phyloP scores from a whole-genome alignment of 1,284 basidiomycete genomes.

The Sporisorium scitamineum region DNA sequence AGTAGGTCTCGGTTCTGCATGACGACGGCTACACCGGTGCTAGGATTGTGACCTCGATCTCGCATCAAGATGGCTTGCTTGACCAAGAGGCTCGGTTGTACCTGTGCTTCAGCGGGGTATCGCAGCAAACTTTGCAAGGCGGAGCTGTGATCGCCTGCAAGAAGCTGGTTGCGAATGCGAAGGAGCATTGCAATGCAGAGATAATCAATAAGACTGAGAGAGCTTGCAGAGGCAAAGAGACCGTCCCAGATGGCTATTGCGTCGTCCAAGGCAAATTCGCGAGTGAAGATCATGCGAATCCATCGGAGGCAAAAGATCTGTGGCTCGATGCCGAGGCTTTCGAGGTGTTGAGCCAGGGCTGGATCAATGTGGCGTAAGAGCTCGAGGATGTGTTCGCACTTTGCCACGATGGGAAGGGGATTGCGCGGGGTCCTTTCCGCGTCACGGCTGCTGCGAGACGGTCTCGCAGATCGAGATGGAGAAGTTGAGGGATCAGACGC shows the following conservation, averaged over 20 bases:
- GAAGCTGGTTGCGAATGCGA: slow-evolving; percentile 58
- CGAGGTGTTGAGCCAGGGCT: slow-evolving; percentile 52
- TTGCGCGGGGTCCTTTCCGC: neutral
- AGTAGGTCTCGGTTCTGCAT: slow-evolving; percentile 55
- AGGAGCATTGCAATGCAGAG: slow-evolving; percentile 66
- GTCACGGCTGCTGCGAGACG: neutral
- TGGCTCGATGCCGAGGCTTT: slow-evolving; percentile 60
- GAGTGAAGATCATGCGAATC: slow-evolving; percentile 63
- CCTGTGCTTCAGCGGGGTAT: slow-evolving; percentile 39
- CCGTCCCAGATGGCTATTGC: slow-evolving; percentile 65
- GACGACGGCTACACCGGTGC: slow-evolving; percentile 48
- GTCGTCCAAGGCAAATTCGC: slow-evolving; percentile 57
- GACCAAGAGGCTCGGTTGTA: slow-evolving; percentile 34
- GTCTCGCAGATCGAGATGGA: slow-evolving; percentile 8
- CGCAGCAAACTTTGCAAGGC: slow-evolving; percentile 59
- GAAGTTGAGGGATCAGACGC: slow-evolving; percentile 4
- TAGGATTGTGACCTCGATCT: slow-evolving; percentile 28
- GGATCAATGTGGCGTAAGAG: slow-evolving; percentile 52
- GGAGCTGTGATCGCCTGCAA: slow-evolving; percentile 52
- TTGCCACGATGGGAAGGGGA: slow-evolving; percentile 43
- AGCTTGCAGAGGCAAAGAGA: slow-evolving; percentile 49
- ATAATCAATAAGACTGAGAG: slow-evolving; percentile 57
- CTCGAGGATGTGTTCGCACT: slow-evolving; percentile 44
- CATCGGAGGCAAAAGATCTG: slow-evolving; percentile 65
- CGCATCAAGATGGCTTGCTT: slow-evolving; percentile 50